A percentile compares a stretch with the other conserved stretches of the same genome.
Evolutionary conservation across 208 protist genomes (phyloP).

Genomic region (Wallacemonas sp.): DNA sequence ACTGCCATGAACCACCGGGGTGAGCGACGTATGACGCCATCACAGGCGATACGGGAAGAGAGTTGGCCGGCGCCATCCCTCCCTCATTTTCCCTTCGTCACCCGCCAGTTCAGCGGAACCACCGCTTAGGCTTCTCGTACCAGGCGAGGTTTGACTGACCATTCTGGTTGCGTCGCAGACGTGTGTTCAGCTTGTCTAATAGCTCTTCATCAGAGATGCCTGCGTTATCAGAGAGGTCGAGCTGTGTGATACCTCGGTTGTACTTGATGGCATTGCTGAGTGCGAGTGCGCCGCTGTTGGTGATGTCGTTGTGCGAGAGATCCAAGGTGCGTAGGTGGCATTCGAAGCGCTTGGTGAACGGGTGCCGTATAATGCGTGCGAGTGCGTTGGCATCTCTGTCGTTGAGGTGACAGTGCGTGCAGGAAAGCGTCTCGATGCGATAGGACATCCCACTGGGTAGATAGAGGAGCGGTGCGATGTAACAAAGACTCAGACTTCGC

Average conservation of each 20-base stretch:
- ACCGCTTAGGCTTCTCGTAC: not conserved
- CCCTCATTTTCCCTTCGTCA: no score
- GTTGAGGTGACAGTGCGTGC: slow-evolving; percentile 37
- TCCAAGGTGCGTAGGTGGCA: slow-evolving; percentile 37
- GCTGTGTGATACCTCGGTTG: slow-evolving; percentile 24
- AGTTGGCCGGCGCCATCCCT: no score
- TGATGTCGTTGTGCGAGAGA: slow-evolving; percentile 39
- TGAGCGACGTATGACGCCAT: no score
- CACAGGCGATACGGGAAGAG: no score
- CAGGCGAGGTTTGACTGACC: slow-evolving; percentile 1
- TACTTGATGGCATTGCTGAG: slow-evolving; percentile 50
- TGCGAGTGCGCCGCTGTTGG: slow-evolving; percentile 36
- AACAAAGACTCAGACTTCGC: slow-evolving; percentile 41
- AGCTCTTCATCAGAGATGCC: slow-evolving; percentile 13
- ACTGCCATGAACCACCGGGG: no score
- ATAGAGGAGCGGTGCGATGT: slow-evolving; percentile 54
- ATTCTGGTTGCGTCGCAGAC: slow-evolving; percentile 31
- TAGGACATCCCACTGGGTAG: slow-evolving; percentile 27
- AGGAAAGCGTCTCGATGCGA: slow-evolving; percentile 28
- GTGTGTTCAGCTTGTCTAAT: slow-evolving; percentile 23
- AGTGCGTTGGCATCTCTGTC: slow-evolving; percentile 57
- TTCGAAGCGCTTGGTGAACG: slow-evolving; percentile 10
- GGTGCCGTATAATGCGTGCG: slow-evolving; percentile 36
- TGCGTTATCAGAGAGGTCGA: slow-evolving; percentile 37
- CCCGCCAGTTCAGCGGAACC: slow-evolving; percentile 5